phyloP scores from a whole-genome alignment of 441 rosid genomes.

The Viola pubescens region DNA sequence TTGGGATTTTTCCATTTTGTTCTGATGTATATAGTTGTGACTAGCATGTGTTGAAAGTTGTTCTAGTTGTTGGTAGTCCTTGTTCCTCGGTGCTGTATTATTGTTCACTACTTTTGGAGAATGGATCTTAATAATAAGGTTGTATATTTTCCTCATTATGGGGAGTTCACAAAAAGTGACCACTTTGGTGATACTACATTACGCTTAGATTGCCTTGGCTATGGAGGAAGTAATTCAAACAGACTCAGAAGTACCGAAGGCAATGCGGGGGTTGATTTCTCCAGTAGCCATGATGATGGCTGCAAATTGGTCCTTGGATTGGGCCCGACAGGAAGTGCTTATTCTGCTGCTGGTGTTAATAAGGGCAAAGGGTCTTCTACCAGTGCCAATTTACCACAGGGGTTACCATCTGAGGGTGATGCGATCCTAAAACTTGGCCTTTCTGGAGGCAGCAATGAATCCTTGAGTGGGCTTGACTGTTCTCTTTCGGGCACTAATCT shows the following conservation, averaged over 20 bases:
- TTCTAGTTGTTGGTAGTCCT: slow-evolving; percentile 5
- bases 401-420: slow-evolving; percentile 38
- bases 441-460: slow-evolving; percentile 44
- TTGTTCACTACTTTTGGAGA: slow-evolving; percentile 16
- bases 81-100: slow-evolving; percentile 8
- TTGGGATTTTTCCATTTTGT: slow-evolving; percentile 26
- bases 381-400: slow-evolving; percentile 21
- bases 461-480: slow-evolving; percentile 35
- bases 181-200: slow-evolving; percentile 60
- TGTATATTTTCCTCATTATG: slow-evolving; percentile 28
- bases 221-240: slow-evolving; percentile 37
- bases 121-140: slow-evolving; percentile 58
- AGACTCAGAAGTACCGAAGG: slow-evolving; percentile 27
- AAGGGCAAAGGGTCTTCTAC: slow-evolving; percentile 35
- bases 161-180: slow-evolving; percentile 37
- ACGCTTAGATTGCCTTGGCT: slow-evolving; percentile 48
- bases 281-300: slow-evolving; percentile 53
- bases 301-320: slow-evolving; percentile 84
- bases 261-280: slow-evolving; percentile 37
- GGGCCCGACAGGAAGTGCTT: slow-evolving; percentile 70
- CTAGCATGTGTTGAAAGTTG: slow-evolving; percentile 20
- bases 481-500: slow-evolving; percentile 37
- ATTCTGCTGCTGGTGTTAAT: slow-evolving; percentile 23
- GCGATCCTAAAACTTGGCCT: slow-evolving; percentile 70
- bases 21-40: slow-evolving; percentile 18